A percentile compares a stretch with the other conserved stretches of the same genome.
These are phyloP conservation scores for Ampelocalamus luodianensis DNA, from an alignment of 176 grass and related monocot genomes.

Conservation along the genomic window DNA sequence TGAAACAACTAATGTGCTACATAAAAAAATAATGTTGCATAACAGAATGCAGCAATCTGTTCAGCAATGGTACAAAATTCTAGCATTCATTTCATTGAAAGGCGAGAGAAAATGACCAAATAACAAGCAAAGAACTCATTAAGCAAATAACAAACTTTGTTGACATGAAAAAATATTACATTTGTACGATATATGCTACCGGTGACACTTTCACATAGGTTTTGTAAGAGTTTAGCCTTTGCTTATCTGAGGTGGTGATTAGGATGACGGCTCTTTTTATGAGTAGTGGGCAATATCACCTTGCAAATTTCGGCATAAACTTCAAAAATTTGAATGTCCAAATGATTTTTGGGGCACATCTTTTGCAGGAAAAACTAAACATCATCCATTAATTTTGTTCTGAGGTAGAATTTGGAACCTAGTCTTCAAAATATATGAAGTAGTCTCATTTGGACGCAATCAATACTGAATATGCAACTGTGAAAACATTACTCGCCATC, in stretches of 20 bases:
- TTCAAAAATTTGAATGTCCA: neutral
- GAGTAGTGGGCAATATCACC: neutral
- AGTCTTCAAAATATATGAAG: neutral
- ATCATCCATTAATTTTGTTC: neutral
- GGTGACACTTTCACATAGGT: neutral
- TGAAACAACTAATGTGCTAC: neutral
- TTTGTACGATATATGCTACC: neutral
- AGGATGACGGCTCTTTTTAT: neutral
- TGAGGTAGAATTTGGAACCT: neutral
- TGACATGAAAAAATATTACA: neutral
- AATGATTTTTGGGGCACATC: neutral
- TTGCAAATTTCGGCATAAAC: neutral
- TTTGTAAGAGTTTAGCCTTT: neutral
- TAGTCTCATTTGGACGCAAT: neutral
- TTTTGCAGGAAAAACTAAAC: neutral
- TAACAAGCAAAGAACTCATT: neutral
- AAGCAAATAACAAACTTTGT: neutral
- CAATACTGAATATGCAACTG: neutral
- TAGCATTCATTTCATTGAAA: neutral
- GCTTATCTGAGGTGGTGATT: neutral
- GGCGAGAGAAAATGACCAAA: neutral
- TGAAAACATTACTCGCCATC: neutral
- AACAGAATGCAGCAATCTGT: neutral
- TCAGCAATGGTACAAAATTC: neutral
- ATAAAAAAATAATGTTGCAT: neutral